Base-by-base conservation (phyloP, 371 early-diverging fungal species). In the Catenaria anguillulae region DNA sequence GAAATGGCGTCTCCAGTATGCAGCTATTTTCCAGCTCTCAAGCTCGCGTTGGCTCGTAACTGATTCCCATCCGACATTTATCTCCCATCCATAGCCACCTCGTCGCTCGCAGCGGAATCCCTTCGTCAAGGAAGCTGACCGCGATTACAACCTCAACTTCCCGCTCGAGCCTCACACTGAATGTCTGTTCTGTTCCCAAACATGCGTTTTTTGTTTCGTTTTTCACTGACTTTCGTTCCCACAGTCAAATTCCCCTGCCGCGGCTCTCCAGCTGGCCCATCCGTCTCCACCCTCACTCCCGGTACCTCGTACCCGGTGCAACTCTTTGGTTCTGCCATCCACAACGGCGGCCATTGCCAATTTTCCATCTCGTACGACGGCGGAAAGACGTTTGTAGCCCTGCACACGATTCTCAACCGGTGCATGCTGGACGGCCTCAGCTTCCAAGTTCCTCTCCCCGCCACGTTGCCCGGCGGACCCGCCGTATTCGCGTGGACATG, bases 181-280 rank as follows among this genome's bases (percentile, higher is more conserved):
- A 24, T 23, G 24, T 24, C 56, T 21, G 34, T n/a, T n/a, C n/a
- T n/a, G n/a, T n/a, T n/a, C n/a, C n/a, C n/a, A n/a, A n/a, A n/a
- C n/a, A n/a, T n/a, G n/a, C n/a, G n/a, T n/a, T n/a, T n/a, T n/a
- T n/a, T n/a, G n/a, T n/a, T n/a, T n/a, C n/a, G n/a, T n/a, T n/a
- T n/a, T n/a, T n/a, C n/a, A n/a, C n/a, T n/a, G n/a, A n/a, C n/a
- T n/a, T n/a, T n/a, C n/a, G n/a, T n/a, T n/a, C n/a, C n/a, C n/a
- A n/a, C n/a, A n/a, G n/a, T n/a, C n/a, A n/a, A n/a, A n/a, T 63
- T 40, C 34, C 63, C 63, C 0, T 63, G 63, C 42, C 43, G 52
- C 43, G 56, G 56, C 19, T 42, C 55, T 13, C 48, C 40, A 0
- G 34, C 37, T 5, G 56, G 56, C 21, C 36, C 19, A 4, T 31